Evolutionary conservation across 176 grass and related monocot genomes (phyloP).

Genomic region (Phragmites australis): DNA sequence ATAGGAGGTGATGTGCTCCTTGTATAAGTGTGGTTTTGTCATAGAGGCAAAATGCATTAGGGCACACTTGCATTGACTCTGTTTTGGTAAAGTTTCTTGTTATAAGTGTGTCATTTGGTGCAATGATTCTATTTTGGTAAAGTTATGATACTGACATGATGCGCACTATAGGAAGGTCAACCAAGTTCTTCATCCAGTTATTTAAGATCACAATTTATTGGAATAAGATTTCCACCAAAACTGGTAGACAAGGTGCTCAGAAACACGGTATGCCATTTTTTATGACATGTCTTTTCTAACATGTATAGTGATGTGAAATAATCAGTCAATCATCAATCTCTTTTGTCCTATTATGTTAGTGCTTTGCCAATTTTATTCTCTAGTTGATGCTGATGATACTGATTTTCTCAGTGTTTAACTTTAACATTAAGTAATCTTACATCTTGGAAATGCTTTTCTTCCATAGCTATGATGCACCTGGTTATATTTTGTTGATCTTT

Average conservation of each 20-base stretch:
- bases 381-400: not conserved
- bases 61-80: not conserved
- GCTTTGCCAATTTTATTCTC: constrained; percentile 31
- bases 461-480: not conserved
- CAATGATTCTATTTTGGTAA: constrained; percentile 17
- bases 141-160: constrained; percentile 18
- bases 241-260: constrained; percentile 73
- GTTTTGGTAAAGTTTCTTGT: no score
- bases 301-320: constrained; percentile 1
- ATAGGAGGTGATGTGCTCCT: constrained; percentile 17
- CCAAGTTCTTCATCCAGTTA: constrained; percentile 55
- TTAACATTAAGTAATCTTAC: not conserved
- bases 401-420: not conserved
- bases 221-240: constrained; percentile 67
- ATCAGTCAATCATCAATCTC: constrained; percentile 23
- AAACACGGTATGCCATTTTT: constrained; percentile 67
- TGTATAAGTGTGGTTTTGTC: not conserved
- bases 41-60: not conserved
- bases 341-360: constrained; percentile 79
- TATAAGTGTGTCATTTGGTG: not conserved
- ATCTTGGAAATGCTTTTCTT: constrained; percentile 15
- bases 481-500: not conserved
- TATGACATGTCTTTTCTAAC: not conserved
- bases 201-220: constrained; percentile 68
- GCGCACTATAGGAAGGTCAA: constrained; percentile 49